These are phyloP conservation scores for Diaporthe ampelina DNA, from an alignment of 2,329 filamentous ascomycete genomes.

Conservation along the genomic window DNA sequence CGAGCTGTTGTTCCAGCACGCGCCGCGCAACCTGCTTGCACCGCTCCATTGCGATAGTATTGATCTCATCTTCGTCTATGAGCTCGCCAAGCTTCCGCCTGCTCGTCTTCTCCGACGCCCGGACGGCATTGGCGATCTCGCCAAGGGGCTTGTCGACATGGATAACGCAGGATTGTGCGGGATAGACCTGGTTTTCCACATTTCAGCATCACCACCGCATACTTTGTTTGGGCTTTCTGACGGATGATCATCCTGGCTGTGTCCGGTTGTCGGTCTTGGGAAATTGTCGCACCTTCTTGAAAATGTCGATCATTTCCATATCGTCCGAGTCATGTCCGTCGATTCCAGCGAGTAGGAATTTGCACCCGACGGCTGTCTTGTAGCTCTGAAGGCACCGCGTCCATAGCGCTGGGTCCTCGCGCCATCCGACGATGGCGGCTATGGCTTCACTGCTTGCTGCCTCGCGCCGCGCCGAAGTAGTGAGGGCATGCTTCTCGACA, in stretches of 20 bases:
- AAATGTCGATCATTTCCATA: slow-evolving; percentile 49
- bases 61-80: slow-evolving; percentile 32
- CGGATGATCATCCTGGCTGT: not conserved
- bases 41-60: slow-evolving; percentile 27
- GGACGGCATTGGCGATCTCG: slow-evolving; percentile 46
- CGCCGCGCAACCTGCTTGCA: slow-evolving; percentile 35
- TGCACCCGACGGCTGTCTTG: slow-evolving; percentile 45
- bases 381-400: slow-evolving; percentile 49
- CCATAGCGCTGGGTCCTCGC: slow-evolving; percentile 49
- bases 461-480: not conserved
- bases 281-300: slow-evolving; percentile 42
- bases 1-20: slow-evolving; percentile 17
- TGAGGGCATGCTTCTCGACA: slow-evolving; percentile 40
- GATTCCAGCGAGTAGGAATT: slow-evolving; percentile 48
- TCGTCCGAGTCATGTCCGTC: slow-evolving; percentile 49
- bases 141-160: slow-evolving; percentile 48
- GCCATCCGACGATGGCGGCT: slow-evolving; percentile 48
- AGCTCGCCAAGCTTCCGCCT: slow-evolving; percentile 12
- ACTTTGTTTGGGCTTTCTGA: not conserved
- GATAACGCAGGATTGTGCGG: slow-evolving; percentile 44
- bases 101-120: slow-evolving; percentile 28
- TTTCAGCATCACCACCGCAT: not conserved
- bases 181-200: slow-evolving; percentile 44
- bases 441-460: slow-evolving; percentile 45
- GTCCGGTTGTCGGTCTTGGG: not conserved